Evolutionary conservation across 495 filamentous ascomycete genomes (phyloP).

Genomic region (Aspergillus mulundensis): DNA sequence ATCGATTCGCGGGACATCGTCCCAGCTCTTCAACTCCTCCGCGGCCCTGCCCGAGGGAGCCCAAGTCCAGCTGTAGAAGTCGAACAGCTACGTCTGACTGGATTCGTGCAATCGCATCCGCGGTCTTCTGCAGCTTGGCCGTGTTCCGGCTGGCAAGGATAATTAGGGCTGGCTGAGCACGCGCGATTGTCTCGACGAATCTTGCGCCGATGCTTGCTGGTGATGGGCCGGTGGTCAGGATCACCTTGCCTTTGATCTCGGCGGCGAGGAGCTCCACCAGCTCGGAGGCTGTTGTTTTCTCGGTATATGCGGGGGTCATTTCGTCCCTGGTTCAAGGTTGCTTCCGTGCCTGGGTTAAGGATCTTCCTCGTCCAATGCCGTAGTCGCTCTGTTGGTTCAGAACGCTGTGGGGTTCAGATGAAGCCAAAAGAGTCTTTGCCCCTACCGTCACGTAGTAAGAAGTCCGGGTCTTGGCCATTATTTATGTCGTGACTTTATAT

Average conservation of each 20-base stretch:
- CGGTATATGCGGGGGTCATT: not conserved
- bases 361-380: too few relatives aligned
- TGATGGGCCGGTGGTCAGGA: slow-evolving; percentile 51
- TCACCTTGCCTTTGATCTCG: slow-evolving; percentile 32
- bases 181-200: slow-evolving; percentile 44
- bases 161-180: slow-evolving; percentile 47
- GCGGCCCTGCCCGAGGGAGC: slow-evolving; percentile 43
- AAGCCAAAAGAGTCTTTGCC: too few relatives aligned
- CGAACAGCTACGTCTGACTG: slow-evolving; percentile 6
- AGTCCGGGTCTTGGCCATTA: too few relatives aligned
- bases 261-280: not conserved
- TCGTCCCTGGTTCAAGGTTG: too few relatives aligned
- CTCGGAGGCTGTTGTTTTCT: not conserved
- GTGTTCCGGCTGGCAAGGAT: slow-evolving; percentile 51
- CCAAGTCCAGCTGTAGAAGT: slow-evolving; percentile 28
- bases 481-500: not conserved
- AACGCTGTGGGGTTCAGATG: too few relatives aligned
- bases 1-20: slow-evolving; percentile 51
- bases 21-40: slow-evolving; percentile 35
- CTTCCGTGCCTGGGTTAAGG: too few relatives aligned
- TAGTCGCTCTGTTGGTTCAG: too few relatives aligned
- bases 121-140: slow-evolving; percentile 34
- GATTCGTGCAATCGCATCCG: slow-evolving; percentile 27
- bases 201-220: slow-evolving; percentile 43
- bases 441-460: too few relatives aligned